phyloP scores from a whole-genome alignment of 140 eudicot species.

The Ambrosia hybrid region DNA sequence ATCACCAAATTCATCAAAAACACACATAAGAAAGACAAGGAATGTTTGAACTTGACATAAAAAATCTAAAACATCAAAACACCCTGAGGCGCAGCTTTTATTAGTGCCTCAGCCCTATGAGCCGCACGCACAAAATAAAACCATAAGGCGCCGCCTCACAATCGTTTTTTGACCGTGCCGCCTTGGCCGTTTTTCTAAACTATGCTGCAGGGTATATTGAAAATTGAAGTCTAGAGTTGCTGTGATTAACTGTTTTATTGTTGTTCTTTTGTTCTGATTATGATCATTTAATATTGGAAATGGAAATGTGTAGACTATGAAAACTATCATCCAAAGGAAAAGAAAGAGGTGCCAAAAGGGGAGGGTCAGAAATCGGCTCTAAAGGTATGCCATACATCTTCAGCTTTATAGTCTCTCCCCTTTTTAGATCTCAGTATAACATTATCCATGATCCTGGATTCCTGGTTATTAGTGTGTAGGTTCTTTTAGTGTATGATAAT shows the following conservation, averaged over 20 bases:
- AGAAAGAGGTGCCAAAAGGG: conserved; percentile 56
- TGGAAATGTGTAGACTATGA: conserved; percentile 51
- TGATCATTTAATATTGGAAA: not conserved
- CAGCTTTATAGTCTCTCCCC: too few relatives aligned
- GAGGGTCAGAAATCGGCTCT: conserved; percentile 45
- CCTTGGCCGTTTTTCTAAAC: too few relatives aligned
- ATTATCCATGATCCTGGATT: not conserved
- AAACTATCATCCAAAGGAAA: conserved; percentile 61
- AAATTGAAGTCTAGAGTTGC: not conserved
- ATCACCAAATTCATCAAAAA: too few relatives aligned
- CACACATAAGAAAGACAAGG: too few relatives aligned
- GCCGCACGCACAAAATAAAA: too few relatives aligned
- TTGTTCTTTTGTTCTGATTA: not conserved
- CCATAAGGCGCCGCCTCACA: too few relatives aligned
- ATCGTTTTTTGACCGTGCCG: too few relatives aligned
- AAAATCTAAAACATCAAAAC: too few relatives aligned
- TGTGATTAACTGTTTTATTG: not conserved
- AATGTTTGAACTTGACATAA: too few relatives aligned
- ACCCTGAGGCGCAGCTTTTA: too few relatives aligned
- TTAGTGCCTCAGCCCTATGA: too few relatives aligned
- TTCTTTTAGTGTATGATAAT: not conserved
- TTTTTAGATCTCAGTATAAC: not conserved
- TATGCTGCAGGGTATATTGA: not conserved
- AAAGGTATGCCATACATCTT: conserved; percentile 41
- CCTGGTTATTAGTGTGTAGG: not conserved